Conservation (phyloP, 1,284 basidiomycete genomes). For the Cystobasidiaceae sp. region DNA sequence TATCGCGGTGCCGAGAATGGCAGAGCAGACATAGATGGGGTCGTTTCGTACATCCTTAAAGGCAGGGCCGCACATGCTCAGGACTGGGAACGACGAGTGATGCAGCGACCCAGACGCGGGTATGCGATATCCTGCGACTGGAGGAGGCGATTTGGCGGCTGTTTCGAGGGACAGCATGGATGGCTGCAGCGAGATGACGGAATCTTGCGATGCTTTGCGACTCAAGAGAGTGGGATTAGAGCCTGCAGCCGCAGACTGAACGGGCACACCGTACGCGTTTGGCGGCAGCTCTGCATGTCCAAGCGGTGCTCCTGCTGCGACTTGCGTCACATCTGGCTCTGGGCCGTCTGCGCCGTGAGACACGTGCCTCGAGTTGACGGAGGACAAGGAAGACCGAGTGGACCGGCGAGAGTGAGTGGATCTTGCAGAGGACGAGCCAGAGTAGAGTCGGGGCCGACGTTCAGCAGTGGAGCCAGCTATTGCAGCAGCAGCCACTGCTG, state of each 20-base stretch:
- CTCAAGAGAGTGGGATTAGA: no score
- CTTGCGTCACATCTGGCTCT: not conserved
- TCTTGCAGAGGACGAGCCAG: constrained; percentile 16
- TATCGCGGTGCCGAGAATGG: constrained; percentile 21
- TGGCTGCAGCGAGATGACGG: not conserved
- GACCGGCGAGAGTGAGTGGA: constrained; percentile 5
- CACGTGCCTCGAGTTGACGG: not conserved
- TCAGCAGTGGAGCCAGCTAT: no score
- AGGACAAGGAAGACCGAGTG: not conserved
- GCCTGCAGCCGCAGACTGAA: no score
- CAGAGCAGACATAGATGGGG: constrained; percentile 26
- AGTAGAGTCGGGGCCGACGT: constrained; percentile 11
- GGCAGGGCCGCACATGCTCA: constrained; percentile 27
- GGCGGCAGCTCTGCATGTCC: no score
- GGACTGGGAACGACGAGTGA: constrained; percentile 13
- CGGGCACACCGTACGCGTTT: no score
- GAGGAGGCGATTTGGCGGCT: not conserved
- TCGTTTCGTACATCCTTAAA: constrained; percentile 10
- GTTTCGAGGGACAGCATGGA: constrained; percentile 8
- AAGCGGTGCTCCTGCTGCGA: no score
- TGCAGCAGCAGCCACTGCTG: no score
- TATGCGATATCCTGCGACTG: constrained; percentile 20
- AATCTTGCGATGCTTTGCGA: constrained; percentile 17
- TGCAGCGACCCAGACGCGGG: constrained; percentile 11
- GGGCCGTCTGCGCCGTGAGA: not conserved